Conservation (phyloP, 2,329 filamentous ascomycete genomes). For the Penicillium glabrum region DNA sequence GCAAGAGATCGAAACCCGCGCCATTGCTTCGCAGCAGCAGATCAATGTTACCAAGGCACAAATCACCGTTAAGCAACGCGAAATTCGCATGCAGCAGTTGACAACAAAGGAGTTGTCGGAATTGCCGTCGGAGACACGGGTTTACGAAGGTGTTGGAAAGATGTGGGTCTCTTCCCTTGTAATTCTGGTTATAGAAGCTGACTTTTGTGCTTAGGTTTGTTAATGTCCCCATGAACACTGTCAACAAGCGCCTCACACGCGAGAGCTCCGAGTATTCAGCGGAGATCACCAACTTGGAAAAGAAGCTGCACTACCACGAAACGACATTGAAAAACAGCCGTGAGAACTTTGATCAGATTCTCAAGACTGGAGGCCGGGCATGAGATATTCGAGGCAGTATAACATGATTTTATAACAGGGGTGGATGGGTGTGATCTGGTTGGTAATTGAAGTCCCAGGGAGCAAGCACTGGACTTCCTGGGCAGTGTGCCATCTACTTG, state of each 20-base stretch:
- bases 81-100: constrained; percentile 83
- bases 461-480: not conserved
- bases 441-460: not conserved
- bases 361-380: constrained; percentile 56
- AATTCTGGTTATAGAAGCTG: not conserved
- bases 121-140: constrained; percentile 70
- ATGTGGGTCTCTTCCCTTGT: constrained; percentile 63
- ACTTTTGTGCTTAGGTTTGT: constrained; percentile 69
- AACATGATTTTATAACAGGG: not conserved
- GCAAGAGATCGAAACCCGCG: constrained; percentile 91
- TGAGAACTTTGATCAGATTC: constrained; percentile 85
- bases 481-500: not conserved
- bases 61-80: constrained; percentile 80
- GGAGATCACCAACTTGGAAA: constrained; percentile 78
- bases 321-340: constrained; percentile 94
- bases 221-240: constrained; percentile 67
- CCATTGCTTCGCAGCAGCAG: constrained; percentile 85
- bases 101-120: constrained; percentile 80
- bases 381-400: constrained; percentile 11
- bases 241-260: constrained; percentile 72
- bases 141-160: constrained; percentile 96
- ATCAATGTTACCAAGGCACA: constrained; percentile 83
- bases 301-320: constrained; percentile 90
- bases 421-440: not conserved
- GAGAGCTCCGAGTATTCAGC: constrained; percentile 74